Percentiles rank a stretch among this genome's conserved stretches.
Evolutionary conservation across 1,284 basidiomycete species (phyloP).

Genomic region (Tilletiopsis washingtonensis): DNA sequence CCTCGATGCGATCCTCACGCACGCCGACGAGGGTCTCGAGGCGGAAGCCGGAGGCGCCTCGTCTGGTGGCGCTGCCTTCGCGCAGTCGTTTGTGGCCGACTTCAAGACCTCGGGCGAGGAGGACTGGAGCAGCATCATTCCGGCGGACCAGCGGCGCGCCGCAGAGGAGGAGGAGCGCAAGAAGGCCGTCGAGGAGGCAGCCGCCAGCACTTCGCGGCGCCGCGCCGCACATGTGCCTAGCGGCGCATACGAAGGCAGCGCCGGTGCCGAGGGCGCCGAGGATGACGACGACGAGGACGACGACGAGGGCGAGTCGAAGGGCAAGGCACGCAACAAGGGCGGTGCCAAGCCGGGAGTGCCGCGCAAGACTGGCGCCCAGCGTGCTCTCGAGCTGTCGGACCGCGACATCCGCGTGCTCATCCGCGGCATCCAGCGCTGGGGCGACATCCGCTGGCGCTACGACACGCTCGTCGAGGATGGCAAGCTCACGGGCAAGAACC

Average conservation of each 20-base stretch:
- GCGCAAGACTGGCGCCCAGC: slow-evolving; percentile 71
- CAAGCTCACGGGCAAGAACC: slow-evolving; percentile 91
- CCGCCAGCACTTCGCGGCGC: slow-evolving; percentile 53
- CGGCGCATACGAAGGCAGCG: slow-evolving; percentile 61
- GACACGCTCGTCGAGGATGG: slow-evolving; percentile 86
- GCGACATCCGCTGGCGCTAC: slow-evolving; percentile 88
- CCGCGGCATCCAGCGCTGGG: slow-evolving; percentile 92
- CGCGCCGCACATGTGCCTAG: slow-evolving; percentile 62
- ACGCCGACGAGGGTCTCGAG: slow-evolving; percentile 95
- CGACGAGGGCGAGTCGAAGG: slow-evolving; percentile 46
- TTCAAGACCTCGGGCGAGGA: slow-evolving; percentile 81
- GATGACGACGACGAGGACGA: slow-evolving; percentile 38
- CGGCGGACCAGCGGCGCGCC: slow-evolving; percentile 78
- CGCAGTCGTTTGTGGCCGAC: slow-evolving; percentile 92
- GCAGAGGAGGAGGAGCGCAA: slow-evolving; percentile 55
- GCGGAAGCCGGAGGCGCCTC: slow-evolving; percentile 79
- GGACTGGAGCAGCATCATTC: slow-evolving; percentile 96
- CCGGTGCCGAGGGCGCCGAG: slow-evolving; percentile 67
- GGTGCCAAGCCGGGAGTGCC: slow-evolving; percentile 35
- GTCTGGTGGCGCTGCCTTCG: slow-evolving; percentile 90
- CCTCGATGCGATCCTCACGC: slow-evolving; percentile 92
- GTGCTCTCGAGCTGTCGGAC: slow-evolving; percentile 91
- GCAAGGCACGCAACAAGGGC: slow-evolving; percentile 7
- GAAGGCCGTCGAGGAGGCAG: slow-evolving; percentile 58
- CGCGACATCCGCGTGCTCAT: slow-evolving; percentile 92